Evolutionary conservation across 2,329 filamentous ascomycete species (phyloP).

Genomic region (Phialophora verrucosa): DNA sequence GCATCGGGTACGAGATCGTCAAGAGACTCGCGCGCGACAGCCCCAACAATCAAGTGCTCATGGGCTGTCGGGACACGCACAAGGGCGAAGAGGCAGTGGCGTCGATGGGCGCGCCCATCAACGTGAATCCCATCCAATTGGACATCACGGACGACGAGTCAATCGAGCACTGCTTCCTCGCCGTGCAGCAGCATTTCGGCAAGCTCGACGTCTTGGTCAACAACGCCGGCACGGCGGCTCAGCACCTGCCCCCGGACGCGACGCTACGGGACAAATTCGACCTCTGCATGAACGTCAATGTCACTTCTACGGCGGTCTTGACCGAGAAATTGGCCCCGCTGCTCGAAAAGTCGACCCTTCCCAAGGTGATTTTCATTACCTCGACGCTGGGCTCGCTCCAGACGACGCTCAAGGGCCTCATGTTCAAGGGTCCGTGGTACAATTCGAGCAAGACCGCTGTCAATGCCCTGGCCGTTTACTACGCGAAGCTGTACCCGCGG

Average conservation of each 20-base stretch:
- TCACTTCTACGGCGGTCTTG: constrained; percentile 36
- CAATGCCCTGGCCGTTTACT: constrained; percentile 35
- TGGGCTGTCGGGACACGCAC: constrained; percentile 45
- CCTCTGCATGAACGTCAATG: constrained; percentile 40
- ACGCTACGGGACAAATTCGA: constrained; percentile 37
- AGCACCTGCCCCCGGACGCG: constrained; percentile 23
- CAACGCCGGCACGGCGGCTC: constrained; percentile 43
- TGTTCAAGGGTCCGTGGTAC: constrained; percentile 27
- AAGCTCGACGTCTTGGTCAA: constrained; percentile 47
- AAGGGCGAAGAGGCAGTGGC: constrained; percentile 45
- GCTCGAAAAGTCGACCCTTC: constrained; percentile 33
- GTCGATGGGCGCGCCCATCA: constrained; percentile 37
- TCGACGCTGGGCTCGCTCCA: constrained; percentile 29
- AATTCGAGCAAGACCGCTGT: constrained; percentile 34
- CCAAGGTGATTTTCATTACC: constrained; percentile 37
- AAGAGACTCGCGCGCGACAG: constrained; percentile 41
- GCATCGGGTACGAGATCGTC: constrained; percentile 40
- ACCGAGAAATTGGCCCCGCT: constrained; percentile 35
- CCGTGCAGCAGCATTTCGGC: constrained; percentile 44
- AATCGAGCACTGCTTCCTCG: constrained; percentile 43
- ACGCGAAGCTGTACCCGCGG: constrained; percentile 32
- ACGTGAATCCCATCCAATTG: constrained; percentile 43
- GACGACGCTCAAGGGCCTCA: constrained; percentile 19
- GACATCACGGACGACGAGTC: constrained; percentile 45
- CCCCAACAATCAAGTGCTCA: constrained; percentile 44